Evolutionary conservation across 2,329 filamentous ascomycete species (phyloP), one percentile per base, ranked within the genome.

Genomic region (Paradendryphiella salina): DNA sequence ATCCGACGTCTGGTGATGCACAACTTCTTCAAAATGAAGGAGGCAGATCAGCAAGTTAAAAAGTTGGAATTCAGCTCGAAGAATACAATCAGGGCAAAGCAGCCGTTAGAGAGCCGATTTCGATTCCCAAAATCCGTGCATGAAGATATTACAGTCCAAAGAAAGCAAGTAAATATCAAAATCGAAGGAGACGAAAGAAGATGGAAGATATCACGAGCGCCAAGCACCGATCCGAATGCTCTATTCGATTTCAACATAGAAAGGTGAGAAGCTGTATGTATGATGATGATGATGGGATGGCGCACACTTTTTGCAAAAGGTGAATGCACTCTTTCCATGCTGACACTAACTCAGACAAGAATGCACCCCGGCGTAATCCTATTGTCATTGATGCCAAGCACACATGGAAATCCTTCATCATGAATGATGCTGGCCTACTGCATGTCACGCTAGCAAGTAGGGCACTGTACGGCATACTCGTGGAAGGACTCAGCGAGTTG

Each of bases 361-460:
- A 20, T 11, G 51, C 50, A 1, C 54, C 59, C 3, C 49, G 47
- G 14, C 45, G 35, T 3, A 68, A 66, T 20, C 56, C 63, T 0
- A 52, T 68, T 33, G 54, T 59, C 4, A 52, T 61, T 33, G 64
- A 67, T 39, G 52, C 61, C 11, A 47, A 50, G 5, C 48, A 56
- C 26, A 63, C 63, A 4, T 68, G 64, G 65, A 61, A 53, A 54
- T 37, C 52, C 2, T 62, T 67, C 45, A 56, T 66, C 18, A 52
- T 56, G 1, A 46, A 52, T n/a, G 64, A 67, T 29, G 56, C 60
- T 1, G 61, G 61, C 7, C 28, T 69, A 5, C 36, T 66, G 6
- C 65, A 69, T 37, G 63, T 61, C 1, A 65, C 64, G 1, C 38
- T 69, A 11, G 64, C 65, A n/a, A 65, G 61, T 10, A 66, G 64